Percentiles rank a stretch among this genome's conserved stretches.
These are phyloP conservation scores for Tolypocladium tropicale DNA, from an alignment of 2,329 filamentous ascomycete genomes.

Conservation along the genomic window DNA sequence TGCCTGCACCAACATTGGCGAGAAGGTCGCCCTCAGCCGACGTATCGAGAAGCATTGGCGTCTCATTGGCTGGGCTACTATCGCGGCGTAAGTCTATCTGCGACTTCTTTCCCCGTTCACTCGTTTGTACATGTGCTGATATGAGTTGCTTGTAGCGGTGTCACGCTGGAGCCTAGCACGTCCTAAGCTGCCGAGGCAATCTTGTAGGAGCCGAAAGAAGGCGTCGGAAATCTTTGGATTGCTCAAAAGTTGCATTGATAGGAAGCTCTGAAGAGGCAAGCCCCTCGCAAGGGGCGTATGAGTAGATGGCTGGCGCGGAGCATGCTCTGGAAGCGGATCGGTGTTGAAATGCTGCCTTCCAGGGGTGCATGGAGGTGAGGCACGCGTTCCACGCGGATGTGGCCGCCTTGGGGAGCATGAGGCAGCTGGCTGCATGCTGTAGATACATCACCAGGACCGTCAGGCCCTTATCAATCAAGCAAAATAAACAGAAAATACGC, in stretches of 20 bases:
- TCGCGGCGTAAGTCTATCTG: constrained; percentile 49
- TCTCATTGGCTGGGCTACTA: constrained; percentile 83
- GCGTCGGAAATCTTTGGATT: not conserved
- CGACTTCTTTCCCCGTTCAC: not conserved
- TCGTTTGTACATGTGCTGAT: not conserved
- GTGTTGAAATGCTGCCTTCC: not conserved
- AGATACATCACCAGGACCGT: not conserved
- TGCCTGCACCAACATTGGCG: constrained; percentile 91
- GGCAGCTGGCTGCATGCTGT: not conserved
- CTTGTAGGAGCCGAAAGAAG: not conserved
- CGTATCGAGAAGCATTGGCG: constrained; percentile 99
- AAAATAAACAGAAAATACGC: constrained; percentile 2
- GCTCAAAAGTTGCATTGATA: not conserved
- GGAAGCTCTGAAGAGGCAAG: not conserved
- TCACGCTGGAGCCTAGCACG: constrained; percentile 41
- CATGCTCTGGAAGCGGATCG: not conserved
- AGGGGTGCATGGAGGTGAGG: not conserved
- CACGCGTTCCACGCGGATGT: not conserved
- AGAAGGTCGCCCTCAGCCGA: constrained; percentile 93
- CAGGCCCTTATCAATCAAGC: not conserved
- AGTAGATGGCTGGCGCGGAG: constrained; percentile 1
- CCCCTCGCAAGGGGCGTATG: not conserved
- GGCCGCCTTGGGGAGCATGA: not conserved
- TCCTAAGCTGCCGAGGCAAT: constrained; percentile 18
- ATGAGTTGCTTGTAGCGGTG: constrained; percentile 29